Evolutionary conservation across 1,284 basidiomycete genomes (phyloP).

Genomic region (Omphalotus olearius): DNA sequence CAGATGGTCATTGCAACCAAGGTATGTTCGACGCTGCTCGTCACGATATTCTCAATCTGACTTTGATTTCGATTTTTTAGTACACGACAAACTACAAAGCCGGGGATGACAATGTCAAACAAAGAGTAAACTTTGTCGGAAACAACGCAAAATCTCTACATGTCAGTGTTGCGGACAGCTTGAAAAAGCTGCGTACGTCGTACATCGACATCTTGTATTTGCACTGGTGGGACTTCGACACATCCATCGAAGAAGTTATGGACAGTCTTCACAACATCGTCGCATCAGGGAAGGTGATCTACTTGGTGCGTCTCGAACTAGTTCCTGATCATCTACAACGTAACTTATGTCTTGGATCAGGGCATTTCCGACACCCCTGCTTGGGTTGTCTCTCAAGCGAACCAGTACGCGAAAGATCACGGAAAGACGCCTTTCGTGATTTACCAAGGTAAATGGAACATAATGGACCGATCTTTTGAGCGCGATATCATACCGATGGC

Average conservation of each 20-base stretch:
- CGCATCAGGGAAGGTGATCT: slow-evolving; percentile 39
- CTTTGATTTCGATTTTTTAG: background rate
- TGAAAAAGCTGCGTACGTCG: slow-evolving; percentile 34
- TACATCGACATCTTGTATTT: slow-evolving; percentile 11
- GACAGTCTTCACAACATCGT: slow-evolving; percentile 36
- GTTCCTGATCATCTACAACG: background rate
- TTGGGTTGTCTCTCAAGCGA: slow-evolving; percentile 26
- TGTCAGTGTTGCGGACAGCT: slow-evolving; percentile 26
- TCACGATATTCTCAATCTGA: slow-evolving; percentile 18
- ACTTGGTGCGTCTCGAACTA: slow-evolving; percentile 26
- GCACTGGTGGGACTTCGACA: slow-evolving; percentile 34
- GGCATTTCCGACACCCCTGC: slow-evolving; percentile 44
- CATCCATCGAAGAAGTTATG: slow-evolving; percentile 41
- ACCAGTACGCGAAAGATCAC: slow-evolving; percentile 44
- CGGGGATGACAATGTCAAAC: slow-evolving; percentile 17
- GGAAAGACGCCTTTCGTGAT: slow-evolving; percentile 50
- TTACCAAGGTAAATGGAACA: slow-evolving; percentile 54
- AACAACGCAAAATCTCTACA: slow-evolving; percentile 30
- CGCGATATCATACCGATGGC: slow-evolving; percentile 61
- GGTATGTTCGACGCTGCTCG: slow-evolving; percentile 15
- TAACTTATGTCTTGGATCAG: slow-evolving; percentile 10
- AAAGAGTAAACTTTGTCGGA: slow-evolving; percentile 29
- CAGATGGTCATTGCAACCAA: slow-evolving; percentile 7
- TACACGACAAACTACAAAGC: slow-evolving; percentile 27
- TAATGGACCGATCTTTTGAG: slow-evolving; percentile 48